phyloP scores from a whole-genome alignment of 148 eudicot genomes.

The Heliosperma pusillum region DNA sequence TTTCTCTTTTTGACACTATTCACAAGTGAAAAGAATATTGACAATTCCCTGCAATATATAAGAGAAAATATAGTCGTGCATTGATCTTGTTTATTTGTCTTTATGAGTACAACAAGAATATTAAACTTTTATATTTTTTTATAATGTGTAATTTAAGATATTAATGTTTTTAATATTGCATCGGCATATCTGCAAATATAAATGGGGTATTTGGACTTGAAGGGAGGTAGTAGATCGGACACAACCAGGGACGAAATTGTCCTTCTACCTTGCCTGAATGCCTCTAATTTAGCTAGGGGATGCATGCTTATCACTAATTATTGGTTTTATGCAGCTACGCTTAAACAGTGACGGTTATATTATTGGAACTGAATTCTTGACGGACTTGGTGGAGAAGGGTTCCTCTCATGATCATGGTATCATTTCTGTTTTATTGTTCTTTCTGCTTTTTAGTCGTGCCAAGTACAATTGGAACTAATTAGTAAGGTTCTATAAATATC shows the following conservation, averaged over 20 bases:
- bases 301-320: background rate
- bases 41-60: no score
- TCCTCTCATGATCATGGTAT: slow-evolving; percentile 76
- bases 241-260: background rate
- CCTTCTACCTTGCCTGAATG: background rate
- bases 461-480: background rate
- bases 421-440: slow-evolving; percentile 5
- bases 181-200: no score
- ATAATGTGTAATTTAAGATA: no score
- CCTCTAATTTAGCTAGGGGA: background rate
- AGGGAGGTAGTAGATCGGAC: no score
- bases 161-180: no score
- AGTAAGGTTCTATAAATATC: background rate
- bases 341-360: slow-evolving; percentile 69
- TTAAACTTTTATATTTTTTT: no score
- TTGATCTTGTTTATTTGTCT: no score
- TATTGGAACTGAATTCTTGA: slow-evolving; percentile 79
- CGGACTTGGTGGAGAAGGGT: slow-evolving; percentile 95
- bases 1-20: no score
- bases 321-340: slow-evolving; percentile 68
- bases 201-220: no score
- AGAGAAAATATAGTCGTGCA: no score
- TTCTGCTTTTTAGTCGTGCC: background rate
- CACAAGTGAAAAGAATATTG: no score
- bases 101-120: no score